Conservation (phyloP, 305 asterid genomes). For the Solanum hybrid region DNA sequence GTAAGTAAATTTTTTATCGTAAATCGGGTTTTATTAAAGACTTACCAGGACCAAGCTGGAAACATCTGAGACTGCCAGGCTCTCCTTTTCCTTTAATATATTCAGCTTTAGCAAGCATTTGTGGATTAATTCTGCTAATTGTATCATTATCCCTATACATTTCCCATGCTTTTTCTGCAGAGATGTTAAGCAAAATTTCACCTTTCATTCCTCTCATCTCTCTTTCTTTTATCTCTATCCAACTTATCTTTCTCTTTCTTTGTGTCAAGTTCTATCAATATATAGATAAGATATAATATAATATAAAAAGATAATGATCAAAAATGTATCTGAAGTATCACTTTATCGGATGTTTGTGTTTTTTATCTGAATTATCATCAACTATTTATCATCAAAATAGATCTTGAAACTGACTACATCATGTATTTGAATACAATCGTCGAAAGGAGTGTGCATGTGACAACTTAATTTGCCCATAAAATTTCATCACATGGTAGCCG, state of each 20-base stretch:
- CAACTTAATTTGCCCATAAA: neutral
- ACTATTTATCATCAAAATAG: neutral
- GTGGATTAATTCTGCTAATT: slow-evolving; percentile 1
- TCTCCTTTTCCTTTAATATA: neutral
- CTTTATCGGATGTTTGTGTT: neutral
- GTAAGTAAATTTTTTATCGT: neutral
- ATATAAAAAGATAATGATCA: neutral
- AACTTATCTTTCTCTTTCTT: neutral
- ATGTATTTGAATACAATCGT: neutral
- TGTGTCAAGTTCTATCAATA: neutral
- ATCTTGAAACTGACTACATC: neutral
- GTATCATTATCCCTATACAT: slow-evolving; percentile 1
- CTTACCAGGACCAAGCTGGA: slow-evolving; percentile 1
- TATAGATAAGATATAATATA: neutral
- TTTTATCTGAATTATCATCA: neutral
- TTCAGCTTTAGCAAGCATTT: neutral
- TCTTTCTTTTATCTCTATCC: neutral
- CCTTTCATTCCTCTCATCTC: slow-evolving; percentile 5
- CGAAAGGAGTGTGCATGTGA: neutral
- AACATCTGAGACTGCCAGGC: neutral
- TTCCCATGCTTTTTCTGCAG: slow-evolving; percentile 4
- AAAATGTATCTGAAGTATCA: neutral
- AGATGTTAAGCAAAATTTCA: neutral
- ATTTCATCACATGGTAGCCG: neutral
- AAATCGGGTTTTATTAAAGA: neutral